Percentiles rank a stretch among this genome's conserved stretches.
Conservation (phyloP, 352 stramenopile species). For the Phytophthora constricta region DNA sequence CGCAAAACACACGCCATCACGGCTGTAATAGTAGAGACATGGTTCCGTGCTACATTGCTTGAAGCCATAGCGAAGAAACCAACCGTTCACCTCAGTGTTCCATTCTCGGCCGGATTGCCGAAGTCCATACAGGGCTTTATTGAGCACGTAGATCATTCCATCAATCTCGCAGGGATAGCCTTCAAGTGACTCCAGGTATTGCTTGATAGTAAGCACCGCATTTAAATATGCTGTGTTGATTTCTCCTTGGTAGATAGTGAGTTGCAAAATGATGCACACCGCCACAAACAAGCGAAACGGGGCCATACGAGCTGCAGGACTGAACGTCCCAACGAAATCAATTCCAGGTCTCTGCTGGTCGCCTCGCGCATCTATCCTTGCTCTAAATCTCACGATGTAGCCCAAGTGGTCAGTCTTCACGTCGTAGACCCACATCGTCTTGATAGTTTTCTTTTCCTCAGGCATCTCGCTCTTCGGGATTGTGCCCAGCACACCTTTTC, state of each 20-base stretch:
- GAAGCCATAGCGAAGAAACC: slow-evolving; percentile 19
- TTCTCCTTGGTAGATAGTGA: slow-evolving; percentile 17
- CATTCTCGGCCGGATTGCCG: slow-evolving; percentile 23
- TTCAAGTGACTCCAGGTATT: slow-evolving; percentile 19
- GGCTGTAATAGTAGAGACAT: slow-evolving; percentile 24
- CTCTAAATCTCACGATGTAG: neutral
- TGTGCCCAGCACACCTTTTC: slow-evolving; percentile 1
- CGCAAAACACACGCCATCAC: slow-evolving; percentile 12
- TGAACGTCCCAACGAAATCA: slow-evolving; percentile 20
- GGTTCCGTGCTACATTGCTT: slow-evolving; percentile 16
- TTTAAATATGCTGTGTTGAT: slow-evolving; percentile 25
- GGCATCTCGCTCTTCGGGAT: slow-evolving; percentile 4
- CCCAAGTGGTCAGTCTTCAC: slow-evolving; percentile 7
- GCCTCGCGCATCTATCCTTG: neutral
- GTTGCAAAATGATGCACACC: neutral
- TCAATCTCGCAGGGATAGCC: slow-evolving; percentile 21
- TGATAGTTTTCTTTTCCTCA: neutral
- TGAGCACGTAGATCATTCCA: slow-evolving; percentile 12
- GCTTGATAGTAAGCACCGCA: slow-evolving; percentile 10
- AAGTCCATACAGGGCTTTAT: slow-evolving; percentile 30
- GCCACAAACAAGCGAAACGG: slow-evolving; percentile 16
- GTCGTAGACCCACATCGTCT: slow-evolving; percentile 11
- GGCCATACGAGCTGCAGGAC: slow-evolving; percentile 12
- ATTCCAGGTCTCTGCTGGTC: slow-evolving; percentile 16
- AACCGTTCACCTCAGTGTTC: slow-evolving; percentile 26